phyloP scores from a whole-genome alignment of 176 grass and related monocot genomes.

The Alloteropsis semialata region DNA sequence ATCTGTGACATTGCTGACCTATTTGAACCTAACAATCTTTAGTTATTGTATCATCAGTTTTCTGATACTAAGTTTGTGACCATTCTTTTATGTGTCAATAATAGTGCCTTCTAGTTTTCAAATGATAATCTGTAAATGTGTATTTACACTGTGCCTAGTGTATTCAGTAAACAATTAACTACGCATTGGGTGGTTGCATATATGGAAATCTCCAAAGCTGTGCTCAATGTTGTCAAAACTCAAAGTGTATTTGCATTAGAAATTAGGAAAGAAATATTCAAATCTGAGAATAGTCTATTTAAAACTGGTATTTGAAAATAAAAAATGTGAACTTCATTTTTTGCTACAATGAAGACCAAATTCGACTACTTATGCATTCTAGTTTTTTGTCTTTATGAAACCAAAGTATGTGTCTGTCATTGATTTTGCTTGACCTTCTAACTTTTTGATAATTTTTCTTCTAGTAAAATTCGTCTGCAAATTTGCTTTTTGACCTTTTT shows the following conservation, averaged over 20 bases:
- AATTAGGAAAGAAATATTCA: not conserved
- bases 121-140: not conserved
- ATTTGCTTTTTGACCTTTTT: not conserved
- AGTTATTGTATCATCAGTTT: not conserved
- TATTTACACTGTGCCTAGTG: not conserved
- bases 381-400: not conserved
- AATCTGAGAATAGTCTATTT: not conserved
- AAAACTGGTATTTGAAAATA: constrained; percentile 17
- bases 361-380: not conserved
- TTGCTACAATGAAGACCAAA: not conserved
- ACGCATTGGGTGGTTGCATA: not conserved
- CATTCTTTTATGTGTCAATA: not conserved
- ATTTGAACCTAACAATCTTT: not conserved
- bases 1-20: not conserved
- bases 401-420: not conserved
- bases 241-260: constrained; percentile 11
- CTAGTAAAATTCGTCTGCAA: not conserved
- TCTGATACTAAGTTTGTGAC: not conserved
- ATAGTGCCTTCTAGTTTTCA: not conserved
- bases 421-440: not conserved
- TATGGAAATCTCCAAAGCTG: not conserved
- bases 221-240: not conserved
- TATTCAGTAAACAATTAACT: not conserved
- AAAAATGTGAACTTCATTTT: not conserved
- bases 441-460: not conserved